These are phyloP conservation scores for Verruconis gallopava DNA, from an alignment of 2,329 filamentous ascomycete species.

Conservation along the genomic window DNA sequence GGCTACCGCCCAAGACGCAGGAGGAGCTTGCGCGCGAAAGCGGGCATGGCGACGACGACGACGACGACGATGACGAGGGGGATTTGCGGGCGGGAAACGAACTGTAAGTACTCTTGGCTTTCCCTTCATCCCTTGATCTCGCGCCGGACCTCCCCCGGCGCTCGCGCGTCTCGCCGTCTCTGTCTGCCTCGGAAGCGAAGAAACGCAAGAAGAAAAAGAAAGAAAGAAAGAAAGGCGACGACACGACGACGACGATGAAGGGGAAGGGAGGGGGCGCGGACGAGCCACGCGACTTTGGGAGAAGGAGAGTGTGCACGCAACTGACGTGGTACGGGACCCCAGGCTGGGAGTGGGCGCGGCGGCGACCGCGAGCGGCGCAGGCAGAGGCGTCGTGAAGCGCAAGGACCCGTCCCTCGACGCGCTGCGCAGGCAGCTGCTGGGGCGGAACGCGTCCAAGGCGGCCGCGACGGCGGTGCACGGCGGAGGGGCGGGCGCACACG, in stretches of 20 bases:
- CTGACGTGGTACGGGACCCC: too few relatives aligned
- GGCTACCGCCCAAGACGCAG: conserved; percentile 37
- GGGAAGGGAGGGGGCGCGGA: too few relatives aligned
- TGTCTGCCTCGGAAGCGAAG: too few relatives aligned
- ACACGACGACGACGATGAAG: too few relatives aligned
- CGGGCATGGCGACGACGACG: conserved; percentile 17
- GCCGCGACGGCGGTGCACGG: neutral
- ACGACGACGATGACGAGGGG: conserved; percentile 19
- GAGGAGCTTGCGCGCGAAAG: conserved; percentile 26
- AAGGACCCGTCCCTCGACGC: conserved; percentile 19
- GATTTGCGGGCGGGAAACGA: conserved; percentile 39
- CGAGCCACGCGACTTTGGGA: too few relatives aligned
- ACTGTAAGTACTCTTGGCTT: too few relatives aligned
- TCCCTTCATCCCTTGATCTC: too few relatives aligned
- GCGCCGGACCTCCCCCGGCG: too few relatives aligned
- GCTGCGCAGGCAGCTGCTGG: conserved; percentile 28
- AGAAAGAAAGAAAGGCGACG: too few relatives aligned
- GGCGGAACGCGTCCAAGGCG: conserved; percentile 17
- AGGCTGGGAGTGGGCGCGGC: conserved; percentile 28
- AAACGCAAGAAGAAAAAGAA: too few relatives aligned
- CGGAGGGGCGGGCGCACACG: neutral
- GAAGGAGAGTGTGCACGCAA: too few relatives aligned
- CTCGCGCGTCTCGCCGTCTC: too few relatives aligned
- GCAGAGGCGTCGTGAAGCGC: conserved; percentile 13
- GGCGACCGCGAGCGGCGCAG: conserved; percentile 16